Percentiles rank a stretch among this genome's conserved stretches.
Evolutionary conservation across 768 basidiomycete genomes (phyloP).

Genomic region (Boletus reticulatus): DNA sequence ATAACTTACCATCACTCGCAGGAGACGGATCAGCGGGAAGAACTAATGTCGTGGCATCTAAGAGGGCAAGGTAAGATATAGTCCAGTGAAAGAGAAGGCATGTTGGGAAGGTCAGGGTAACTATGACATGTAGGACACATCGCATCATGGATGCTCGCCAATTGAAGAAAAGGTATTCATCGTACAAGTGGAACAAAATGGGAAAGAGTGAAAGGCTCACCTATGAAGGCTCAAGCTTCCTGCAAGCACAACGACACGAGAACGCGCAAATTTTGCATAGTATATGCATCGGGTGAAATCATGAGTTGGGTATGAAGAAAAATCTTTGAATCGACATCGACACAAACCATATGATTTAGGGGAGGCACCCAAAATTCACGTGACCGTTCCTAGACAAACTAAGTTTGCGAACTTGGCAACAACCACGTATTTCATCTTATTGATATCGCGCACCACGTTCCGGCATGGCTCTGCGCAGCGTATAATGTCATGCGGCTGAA

Average conservation of each 20-base stretch:
- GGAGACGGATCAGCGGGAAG: neutral
- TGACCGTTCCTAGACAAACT: neutral
- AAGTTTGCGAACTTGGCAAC: too few relatives aligned
- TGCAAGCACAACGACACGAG: neutral
- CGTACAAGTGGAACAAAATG: conserved; percentile 20
- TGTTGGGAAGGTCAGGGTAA: conserved; percentile 75
- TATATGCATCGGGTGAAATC: too few relatives aligned
- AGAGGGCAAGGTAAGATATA: conserved; percentile 6
- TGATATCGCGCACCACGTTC: conserved; percentile 20
- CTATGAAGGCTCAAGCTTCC: neutral
- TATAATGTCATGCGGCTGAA: too few relatives aligned
- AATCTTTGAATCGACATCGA: too few relatives aligned
- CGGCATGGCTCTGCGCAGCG: too few relatives aligned
- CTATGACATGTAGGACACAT: conserved; percentile 80
- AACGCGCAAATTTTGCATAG: too few relatives aligned
- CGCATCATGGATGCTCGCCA: conserved; percentile 52
- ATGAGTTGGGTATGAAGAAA: too few relatives aligned
- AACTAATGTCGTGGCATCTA: neutral
- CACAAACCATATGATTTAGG: too few relatives aligned
- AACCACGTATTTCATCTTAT: conserved; percentile 39
- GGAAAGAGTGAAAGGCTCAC: conserved; percentile 3
- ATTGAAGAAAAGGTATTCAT: conserved; percentile 48
- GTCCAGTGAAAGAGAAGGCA: neutral
- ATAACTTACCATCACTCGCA: conserved; percentile 5
- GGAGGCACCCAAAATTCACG: too few relatives aligned